Evolutionary conservation across 208 protist genomes (phyloP).

Genomic region (Histomonas meleagridis): DNA sequence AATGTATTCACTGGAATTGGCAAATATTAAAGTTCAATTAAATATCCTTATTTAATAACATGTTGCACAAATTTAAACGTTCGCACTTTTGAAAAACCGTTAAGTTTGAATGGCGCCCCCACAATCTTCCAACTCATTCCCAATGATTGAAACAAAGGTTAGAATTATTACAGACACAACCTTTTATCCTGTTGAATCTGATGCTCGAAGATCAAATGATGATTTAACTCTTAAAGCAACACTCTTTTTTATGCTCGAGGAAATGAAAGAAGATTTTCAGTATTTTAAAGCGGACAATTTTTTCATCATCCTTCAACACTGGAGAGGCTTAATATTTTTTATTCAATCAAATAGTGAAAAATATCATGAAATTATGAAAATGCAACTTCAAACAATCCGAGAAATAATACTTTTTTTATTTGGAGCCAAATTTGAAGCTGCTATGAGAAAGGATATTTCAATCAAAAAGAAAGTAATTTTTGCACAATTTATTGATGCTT

Average conservation of each 20-base stretch:
- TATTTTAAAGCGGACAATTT: conserved; percentile 17
- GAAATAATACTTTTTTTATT: conserved; percentile 21
- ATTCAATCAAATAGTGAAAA: neutral
- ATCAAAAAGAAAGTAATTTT: neutral
- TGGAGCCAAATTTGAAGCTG: conserved; percentile 20
- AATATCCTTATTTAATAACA: no score
- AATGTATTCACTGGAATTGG: no score
- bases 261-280: conserved; percentile 28
- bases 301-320: conserved; percentile 23
- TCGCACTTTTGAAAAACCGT: no score
- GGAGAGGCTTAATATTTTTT: conserved; percentile 1
- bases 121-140: no score
- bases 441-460: conserved; percentile 5
- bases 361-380: neutral
- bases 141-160: neutral
- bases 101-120: no score
- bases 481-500: neutral
- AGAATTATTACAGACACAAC: conserved; percentile 25
- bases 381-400: neutral
- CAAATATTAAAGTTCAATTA: no score
- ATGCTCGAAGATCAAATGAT: neutral
- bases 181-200: conserved; percentile 14
- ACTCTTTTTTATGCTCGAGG: neutral
- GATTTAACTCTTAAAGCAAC: neutral
- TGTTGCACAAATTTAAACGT: no score